Evolutionary conservation across 2,329 filamentous ascomycete genomes (phyloP).

Genomic region (Shiraia bambusicola): DNA sequence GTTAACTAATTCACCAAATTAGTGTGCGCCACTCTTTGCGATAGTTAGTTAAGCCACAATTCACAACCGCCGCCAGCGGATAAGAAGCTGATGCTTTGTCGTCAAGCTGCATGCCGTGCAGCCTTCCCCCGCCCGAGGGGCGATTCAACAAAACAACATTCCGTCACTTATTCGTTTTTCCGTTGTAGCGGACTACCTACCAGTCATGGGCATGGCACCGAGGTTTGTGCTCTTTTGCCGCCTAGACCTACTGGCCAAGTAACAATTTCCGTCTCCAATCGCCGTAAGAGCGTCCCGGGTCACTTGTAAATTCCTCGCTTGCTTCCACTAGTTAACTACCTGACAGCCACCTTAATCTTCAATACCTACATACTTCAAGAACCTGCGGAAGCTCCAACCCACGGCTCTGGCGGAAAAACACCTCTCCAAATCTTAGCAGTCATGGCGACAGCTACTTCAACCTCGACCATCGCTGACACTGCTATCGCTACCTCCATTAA

Average conservation of each 20-base stretch:
- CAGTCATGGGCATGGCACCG: slow-evolving; percentile 13
- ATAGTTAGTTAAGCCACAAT: too few relatives aligned
- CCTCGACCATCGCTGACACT: slow-evolving; percentile 14
- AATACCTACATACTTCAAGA: not conserved
- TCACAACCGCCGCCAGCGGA: too few relatives aligned
- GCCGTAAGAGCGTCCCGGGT: slow-evolving; percentile 14
- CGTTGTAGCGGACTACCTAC: slow-evolving; percentile 9
- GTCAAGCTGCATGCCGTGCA: slow-evolving; percentile 15
- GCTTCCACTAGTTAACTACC: slow-evolving; percentile 7
- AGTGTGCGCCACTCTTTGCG: too few relatives aligned
- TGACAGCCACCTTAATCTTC: too few relatives aligned
- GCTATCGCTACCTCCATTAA: slow-evolving; percentile 20
- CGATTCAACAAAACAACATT: slow-evolving; percentile 21
- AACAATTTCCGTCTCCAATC: slow-evolving; percentile 19
- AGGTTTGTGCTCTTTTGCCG: slow-evolving; percentile 6
- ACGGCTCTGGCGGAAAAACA: slow-evolving; percentile 2
- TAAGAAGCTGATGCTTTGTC: not conserved
- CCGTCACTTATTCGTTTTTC: slow-evolving; percentile 12
- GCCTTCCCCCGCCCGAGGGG: slow-evolving; percentile 15
- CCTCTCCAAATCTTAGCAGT: not conserved
- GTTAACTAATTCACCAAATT: too few relatives aligned
- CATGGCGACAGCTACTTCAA: slow-evolving; percentile 40
- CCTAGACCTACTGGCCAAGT: slow-evolving; percentile 19
- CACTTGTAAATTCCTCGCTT: slow-evolving; percentile 9
- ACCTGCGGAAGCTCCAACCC: slow-evolving; percentile 7